These are phyloP conservation scores for Podochytrium sp. DNA, from an alignment of 192 early-diverging fungal genomes.

Conservation along the genomic window DNA sequence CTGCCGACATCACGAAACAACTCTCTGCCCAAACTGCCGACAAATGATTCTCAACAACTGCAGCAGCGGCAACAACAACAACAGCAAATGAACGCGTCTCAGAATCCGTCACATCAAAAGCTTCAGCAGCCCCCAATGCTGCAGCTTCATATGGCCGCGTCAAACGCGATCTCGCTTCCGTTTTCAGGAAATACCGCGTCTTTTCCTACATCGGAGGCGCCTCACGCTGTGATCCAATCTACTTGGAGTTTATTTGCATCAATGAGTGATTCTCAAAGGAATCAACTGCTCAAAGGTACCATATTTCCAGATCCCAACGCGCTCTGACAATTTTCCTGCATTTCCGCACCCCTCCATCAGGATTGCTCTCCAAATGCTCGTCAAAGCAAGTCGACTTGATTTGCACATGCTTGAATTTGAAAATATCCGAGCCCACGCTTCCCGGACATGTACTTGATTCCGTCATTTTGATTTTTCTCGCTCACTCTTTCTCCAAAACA, in stretches of 20 bases:
- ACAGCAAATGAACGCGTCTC: background rate
- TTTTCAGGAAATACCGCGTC: slow-evolving; percentile 13
- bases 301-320: background rate
- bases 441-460: slow-evolving; percentile 22
- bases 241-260: slow-evolving; percentile 50
- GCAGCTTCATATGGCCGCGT: background rate
- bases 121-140: background rate
- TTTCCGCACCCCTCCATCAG: background rate
- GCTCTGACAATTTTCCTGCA: background rate
- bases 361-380: slow-evolving; percentile 43
- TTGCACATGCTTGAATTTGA: slow-evolving; percentile 52
- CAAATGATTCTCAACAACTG: background rate
- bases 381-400: slow-evolving; percentile 48
- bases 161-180: background rate
- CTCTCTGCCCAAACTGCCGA: slow-evolving; percentile 12
- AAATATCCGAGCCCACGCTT: slow-evolving; percentile 34
- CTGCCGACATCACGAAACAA: background rate
- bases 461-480: background rate
- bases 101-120: background rate
- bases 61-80: background rate
- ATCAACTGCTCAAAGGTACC: slow-evolving; percentile 44
- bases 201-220: slow-evolving; percentile 15
- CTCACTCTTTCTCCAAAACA: background rate
- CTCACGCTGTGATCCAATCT: slow-evolving; percentile 46
- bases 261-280: slow-evolving; percentile 51